Base-by-base conservation (phyloP, 129 eudicot species). In the Smallanthus sonchifolius region DNA sequence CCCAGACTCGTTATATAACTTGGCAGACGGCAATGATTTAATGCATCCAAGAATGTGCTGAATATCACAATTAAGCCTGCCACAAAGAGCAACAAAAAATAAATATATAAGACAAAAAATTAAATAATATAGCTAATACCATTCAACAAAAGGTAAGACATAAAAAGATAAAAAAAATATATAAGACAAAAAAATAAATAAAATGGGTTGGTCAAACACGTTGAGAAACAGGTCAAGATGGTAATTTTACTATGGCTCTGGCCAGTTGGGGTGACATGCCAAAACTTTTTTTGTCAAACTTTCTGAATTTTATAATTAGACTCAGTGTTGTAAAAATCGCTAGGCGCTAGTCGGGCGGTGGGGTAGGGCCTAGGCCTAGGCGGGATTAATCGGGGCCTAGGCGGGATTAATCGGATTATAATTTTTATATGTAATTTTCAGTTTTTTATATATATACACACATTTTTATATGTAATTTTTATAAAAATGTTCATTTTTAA, bases 11-110 rank as follows among this genome's bases (percentile, higher is more conserved):
- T 30, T 59, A 75, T 82, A 79, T 30, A 72, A 69, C 77, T 80
- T 76, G 80, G 82, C 92, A 64, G 94, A 81, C 35, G 99, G 99
- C 72, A 95, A 77, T 35, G 99, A 91, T 70, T 88, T 87, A 73
- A 95, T 95, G 86, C 99, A 95, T 74, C 81, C 92, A 82, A 95
- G 96, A 69, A 95, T 75, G 65, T 88, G 99, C 77, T 85, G 84
- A 65, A 95, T 67, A 67, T 95, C 99, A 44, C 90, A 76, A 56
- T 75, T 71, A 10, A 91, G 84, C 83, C 99, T 95, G 87, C 57
- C 11, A 75, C 43, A 52, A 45, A 52, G 52, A 61, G 24, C 2
- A 15, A 59, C 30, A 54, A 17, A 24, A 47, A 36, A 73, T 59
- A 30, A 59, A 4, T 59, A 59, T 10, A 62, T 37, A 60, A 66